These are phyloP conservation scores for Phaffia australis DNA, from an alignment of 768 basidiomycete genomes.

Conservation along the genomic window DNA sequence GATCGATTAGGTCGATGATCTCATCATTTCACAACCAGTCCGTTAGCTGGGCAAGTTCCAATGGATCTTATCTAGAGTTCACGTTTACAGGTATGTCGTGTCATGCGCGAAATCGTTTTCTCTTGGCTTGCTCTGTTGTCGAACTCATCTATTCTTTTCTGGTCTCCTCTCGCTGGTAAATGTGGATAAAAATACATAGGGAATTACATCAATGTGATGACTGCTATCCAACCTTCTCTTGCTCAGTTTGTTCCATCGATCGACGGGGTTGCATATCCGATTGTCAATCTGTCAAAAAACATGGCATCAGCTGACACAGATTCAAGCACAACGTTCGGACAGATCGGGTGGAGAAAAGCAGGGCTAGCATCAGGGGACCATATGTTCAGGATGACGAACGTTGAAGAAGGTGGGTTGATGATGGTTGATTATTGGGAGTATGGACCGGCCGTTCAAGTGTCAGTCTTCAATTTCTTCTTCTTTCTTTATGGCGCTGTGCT, in stretches of 20 bases:
- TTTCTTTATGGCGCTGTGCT: too few relatives aligned
- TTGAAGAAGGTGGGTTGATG: conserved; percentile 8
- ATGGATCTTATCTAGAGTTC: neutral
- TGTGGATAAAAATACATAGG: neutral
- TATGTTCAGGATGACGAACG: conserved; percentile 6
- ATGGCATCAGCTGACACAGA: neutral
- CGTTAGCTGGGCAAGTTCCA: conserved; percentile 10
- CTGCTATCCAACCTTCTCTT: neutral
- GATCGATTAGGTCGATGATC: neutral
- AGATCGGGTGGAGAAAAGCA: conserved; percentile 14
- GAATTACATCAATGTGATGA: conserved; percentile 4
- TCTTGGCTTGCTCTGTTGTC: neutral
- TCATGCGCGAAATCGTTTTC: neutral
- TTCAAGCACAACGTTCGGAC: neutral
- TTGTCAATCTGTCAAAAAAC: conserved; percentile 9
- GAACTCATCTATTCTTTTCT: neutral
- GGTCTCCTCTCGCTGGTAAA: neutral
- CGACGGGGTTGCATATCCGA: neutral
- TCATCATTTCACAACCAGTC: conserved; percentile 5
- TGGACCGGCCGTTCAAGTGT: conserved; percentile 8
- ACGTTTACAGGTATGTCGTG: neutral
- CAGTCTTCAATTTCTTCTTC: conserved; percentile 1
- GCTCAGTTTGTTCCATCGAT: conserved; percentile 15
- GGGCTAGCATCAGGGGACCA: neutral
- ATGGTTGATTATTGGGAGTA: conserved; percentile 10